Base-by-base conservation (phyloP, 345 rosid species). In the Arabidopsis arenosa region DNA sequence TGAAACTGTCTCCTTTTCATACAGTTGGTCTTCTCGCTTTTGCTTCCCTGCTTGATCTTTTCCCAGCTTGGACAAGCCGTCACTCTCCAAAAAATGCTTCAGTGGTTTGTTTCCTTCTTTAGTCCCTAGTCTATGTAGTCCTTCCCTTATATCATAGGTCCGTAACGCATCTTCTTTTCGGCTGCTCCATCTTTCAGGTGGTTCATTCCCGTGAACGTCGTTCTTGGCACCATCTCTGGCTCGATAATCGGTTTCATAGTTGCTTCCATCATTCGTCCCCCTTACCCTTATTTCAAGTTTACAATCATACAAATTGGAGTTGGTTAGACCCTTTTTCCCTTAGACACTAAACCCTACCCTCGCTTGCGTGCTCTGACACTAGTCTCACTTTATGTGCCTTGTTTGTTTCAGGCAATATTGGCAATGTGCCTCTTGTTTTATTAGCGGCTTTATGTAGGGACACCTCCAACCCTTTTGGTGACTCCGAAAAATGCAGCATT, bases 11-110 rank as follows among this genome's bases (percentile, higher is more conserved):
- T 48, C 30, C 32, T 28, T 28, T 63, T 39, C 11, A 21, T 69
- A 79, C 95, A 96, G 98, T 74, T 96, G 85, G 99, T 96, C 59
- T 96, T 93, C 80, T 83, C 97, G 28, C 97, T 96, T 71, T 80
- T 96, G 94, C 99, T 96, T 53, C 99, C 99, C 0, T 93, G 99
- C 73, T 77, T 96, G 84, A 93, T 96, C 60, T 96, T 96, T 79
- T 91, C 99, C 9, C 97, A 93, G 84, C 96, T 96, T 18, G 99
- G 99, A 5, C 97, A 96, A 85, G 93, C 99, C 23, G 82, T 96
- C 57, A 93, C 92, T 74, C 56, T 91, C 49, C 44, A 88, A 74
- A 96, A 96, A 68, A 91, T 96, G 97, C 68, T 91, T 37, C 79
- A 89, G 80, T 96, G 98, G 99, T 95, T 83, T 73, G 82, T 21